phyloP scores from a whole-genome alignment of 352 stramenopile species.

The Albugo laibachii region DNA sequence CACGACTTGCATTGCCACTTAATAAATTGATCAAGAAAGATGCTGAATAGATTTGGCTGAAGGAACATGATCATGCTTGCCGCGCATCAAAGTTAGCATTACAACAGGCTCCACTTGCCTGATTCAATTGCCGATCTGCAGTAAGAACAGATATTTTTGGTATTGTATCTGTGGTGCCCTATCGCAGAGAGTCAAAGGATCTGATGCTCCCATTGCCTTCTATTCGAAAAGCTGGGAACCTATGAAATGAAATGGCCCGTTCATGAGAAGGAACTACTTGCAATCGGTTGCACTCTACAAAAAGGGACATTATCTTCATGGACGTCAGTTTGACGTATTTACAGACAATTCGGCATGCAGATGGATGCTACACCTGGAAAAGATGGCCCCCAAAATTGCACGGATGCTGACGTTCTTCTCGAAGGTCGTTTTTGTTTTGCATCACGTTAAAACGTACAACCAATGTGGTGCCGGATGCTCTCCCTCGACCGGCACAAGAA shows the following conservation, averaged over 20 bases:
- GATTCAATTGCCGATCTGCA: constrained; percentile 2
- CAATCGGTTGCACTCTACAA: constrained; percentile 1
- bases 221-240: constrained; percentile 1
- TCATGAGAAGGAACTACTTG: not conserved
- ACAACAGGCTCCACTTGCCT: constrained; percentile 2
- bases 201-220: not conserved
- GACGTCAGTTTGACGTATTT: not conserved
- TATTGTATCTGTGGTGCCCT: constrained; percentile 2
- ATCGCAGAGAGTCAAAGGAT: not conserved
- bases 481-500: not conserved
- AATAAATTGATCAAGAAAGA: constrained; percentile 2
- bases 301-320: constrained; percentile 6
- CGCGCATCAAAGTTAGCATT: constrained; percentile 1
- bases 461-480: constrained; percentile 6
- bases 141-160: constrained; percentile 3
- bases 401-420: constrained; percentile 9
- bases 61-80: constrained; percentile 3
- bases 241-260: not conserved
- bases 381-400: constrained; percentile 3
- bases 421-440: constrained; percentile 3
- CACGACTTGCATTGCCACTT: constrained; percentile 4
- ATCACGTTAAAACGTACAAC: constrained; percentile 3
- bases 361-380: constrained; percentile 5
- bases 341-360: constrained; percentile 6
- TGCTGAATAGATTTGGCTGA: not conserved